Evolutionary conservation across 257 asterid genomes (phyloP).

Genomic region (Nicotiana sylvestris): DNA sequence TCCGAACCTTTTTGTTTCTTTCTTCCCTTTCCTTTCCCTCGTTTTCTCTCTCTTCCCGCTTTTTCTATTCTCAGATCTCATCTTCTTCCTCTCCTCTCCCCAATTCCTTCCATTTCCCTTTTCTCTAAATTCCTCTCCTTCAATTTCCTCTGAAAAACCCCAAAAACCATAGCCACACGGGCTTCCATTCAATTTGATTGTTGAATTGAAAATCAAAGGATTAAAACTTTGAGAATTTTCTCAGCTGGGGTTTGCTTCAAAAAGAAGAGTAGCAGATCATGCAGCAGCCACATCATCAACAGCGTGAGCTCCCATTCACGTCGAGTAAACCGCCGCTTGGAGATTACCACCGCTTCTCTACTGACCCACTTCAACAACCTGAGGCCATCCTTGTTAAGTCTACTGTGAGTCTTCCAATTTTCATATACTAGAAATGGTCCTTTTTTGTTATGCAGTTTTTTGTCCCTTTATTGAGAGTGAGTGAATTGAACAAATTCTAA

Average conservation of each 20-base stretch:
- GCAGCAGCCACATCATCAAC: slow-evolving; percentile 28
- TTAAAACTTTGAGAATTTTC: slow-evolving; percentile 7
- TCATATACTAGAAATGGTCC: not conserved
- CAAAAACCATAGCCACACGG: slow-evolving; percentile 2
- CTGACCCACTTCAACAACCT: slow-evolving; percentile 37
- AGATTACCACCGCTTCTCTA: slow-evolving; percentile 64
- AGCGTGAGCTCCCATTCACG: slow-evolving; percentile 48
- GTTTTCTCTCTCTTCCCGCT: slow-evolving; percentile 43
- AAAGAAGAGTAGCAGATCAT: slow-evolving; percentile 37
- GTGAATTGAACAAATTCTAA: not conserved
- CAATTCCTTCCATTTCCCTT: not conserved
- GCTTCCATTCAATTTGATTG: not conserved
- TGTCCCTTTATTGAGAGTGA: not conserved
- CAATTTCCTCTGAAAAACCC: not conserved
- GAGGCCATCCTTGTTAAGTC: slow-evolving; percentile 59
- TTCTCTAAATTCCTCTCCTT: not conserved
- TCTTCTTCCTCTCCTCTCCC: not conserved
- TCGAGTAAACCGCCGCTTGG: slow-evolving; percentile 69
- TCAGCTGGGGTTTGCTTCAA: slow-evolving; percentile 15
- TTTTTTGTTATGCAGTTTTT: not conserved
- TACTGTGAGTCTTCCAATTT: slow-evolving; percentile 45
- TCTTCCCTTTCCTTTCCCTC: slow-evolving; percentile 49
- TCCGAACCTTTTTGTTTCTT: slow-evolving; percentile 86
- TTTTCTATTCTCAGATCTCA: slow-evolving; percentile 34
- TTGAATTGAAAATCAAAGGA: slow-evolving; percentile 10